Evolutionary conservation across 2,329 filamentous ascomycete genomes (phyloP).

Genomic region (Xylariaceae sp.): DNA sequence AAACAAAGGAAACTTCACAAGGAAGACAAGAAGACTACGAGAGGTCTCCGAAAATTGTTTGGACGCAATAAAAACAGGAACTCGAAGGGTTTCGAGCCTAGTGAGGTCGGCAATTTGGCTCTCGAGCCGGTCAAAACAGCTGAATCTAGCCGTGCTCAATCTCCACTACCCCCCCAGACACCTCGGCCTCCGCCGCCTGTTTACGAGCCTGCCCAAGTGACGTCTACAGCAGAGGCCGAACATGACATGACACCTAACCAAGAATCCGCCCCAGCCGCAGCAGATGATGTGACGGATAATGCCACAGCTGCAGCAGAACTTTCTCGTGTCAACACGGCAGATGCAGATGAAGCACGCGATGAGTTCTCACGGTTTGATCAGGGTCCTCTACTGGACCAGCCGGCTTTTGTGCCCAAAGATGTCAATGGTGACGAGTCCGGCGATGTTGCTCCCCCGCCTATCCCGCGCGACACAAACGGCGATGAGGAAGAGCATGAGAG

Average conservation of each 20-base stretch:
- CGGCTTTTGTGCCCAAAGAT: conserved; percentile 69
- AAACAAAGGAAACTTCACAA: conserved; percentile 55
- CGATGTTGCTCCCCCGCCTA: conserved; percentile 50
- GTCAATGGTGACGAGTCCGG: conserved; percentile 43
- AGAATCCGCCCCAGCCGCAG: conserved; percentile 23
- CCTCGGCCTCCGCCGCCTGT: conserved; percentile 26
- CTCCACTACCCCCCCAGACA: conserved; percentile 28
- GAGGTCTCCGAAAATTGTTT: conserved; percentile 60
- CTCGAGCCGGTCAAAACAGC: conserved; percentile 33
- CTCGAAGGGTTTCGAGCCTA: conserved; percentile 54
- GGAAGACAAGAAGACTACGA: conserved; percentile 37
- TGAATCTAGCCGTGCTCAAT: conserved; percentile 28
- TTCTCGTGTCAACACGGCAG: conserved; percentile 57
- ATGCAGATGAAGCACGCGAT: conserved; percentile 54
- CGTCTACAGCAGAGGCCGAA: conserved; percentile 27
- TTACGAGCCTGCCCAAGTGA: conserved; percentile 22
- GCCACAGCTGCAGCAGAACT: conserved; percentile 45
- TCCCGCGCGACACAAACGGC: conserved; percentile 39
- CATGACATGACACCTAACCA: conserved; percentile 30
- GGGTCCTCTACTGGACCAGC: conserved; percentile 80
- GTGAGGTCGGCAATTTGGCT: conserved; percentile 48
- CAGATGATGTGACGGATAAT: conserved; percentile 40
- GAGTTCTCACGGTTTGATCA: conserved; percentile 75
- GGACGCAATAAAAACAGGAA: conserved; percentile 56
- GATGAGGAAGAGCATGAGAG: conserved; percentile 33